Evolutionary conservation across 768 basidiomycete genomes (phyloP).

Genomic region (Tricholoma hemisulphureum): DNA sequence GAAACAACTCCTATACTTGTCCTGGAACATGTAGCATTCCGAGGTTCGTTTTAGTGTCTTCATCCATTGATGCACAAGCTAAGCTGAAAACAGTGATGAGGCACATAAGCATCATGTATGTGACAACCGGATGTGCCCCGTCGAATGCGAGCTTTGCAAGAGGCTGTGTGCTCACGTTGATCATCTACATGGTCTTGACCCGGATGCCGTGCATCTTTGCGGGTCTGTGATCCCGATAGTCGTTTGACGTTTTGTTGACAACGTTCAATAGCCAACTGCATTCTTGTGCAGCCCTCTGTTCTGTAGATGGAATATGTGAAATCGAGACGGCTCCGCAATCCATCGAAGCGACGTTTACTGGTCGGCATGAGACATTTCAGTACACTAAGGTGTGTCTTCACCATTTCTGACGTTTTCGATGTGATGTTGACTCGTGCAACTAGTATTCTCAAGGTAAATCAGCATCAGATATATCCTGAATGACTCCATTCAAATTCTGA

Average conservation of each 20-base stretch:
- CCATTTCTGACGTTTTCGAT: slow-evolving; percentile 31
- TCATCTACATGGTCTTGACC: slow-evolving; percentile 53
- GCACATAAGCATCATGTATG: slow-evolving; percentile 49
- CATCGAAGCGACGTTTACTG: slow-evolving; percentile 61
- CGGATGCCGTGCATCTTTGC: slow-evolving; percentile 49
- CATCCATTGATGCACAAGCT: neutral
- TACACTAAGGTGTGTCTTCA: slow-evolving; percentile 60
- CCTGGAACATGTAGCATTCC: slow-evolving; percentile 39
- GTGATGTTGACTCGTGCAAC: neutral
- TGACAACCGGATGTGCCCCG: slow-evolving; percentile 51
- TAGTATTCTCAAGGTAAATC: slow-evolving; percentile 3
- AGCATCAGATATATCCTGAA: neutral
- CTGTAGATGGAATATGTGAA: slow-evolving; percentile 50
- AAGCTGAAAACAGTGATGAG: slow-evolving; percentile 34
- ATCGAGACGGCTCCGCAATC: slow-evolving; percentile 59
- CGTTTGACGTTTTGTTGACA: neutral
- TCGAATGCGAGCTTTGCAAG: slow-evolving; percentile 54
- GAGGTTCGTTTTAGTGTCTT: slow-evolving; percentile 28
- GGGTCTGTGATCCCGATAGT: slow-evolving; percentile 38
- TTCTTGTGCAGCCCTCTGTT: slow-evolving; percentile 42
- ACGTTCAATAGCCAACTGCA: slow-evolving; percentile 46
- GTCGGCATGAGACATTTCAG: slow-evolving; percentile 58
- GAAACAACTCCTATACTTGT: slow-evolving; percentile 40
- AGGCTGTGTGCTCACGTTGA: slow-evolving; percentile 46
- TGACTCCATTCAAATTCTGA: neutral